phyloP scores from a whole-genome alignment of 2,329 filamentous ascomycete species.

The Fusarium verticillioides region DNA sequence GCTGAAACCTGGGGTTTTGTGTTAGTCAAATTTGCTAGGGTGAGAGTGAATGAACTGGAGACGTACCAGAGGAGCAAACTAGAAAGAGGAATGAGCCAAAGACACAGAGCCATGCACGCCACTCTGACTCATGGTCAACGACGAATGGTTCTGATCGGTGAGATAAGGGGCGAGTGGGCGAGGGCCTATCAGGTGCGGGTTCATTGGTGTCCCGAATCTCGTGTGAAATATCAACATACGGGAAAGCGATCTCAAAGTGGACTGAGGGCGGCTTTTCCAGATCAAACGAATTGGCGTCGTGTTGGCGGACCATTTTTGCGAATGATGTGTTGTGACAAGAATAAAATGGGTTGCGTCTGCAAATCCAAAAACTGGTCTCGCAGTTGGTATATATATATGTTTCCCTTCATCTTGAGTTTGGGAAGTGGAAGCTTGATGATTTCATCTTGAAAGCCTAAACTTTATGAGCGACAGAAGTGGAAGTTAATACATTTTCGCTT shows the following conservation, averaged over 20 bases:
- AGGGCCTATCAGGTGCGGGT: neutral
- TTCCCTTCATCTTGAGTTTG: neutral
- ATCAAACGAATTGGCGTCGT: neutral
- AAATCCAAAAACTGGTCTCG: no score
- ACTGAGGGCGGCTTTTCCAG: neutral
- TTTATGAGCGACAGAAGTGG: accelerated
- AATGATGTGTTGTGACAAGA: neutral
- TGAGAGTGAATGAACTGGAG: neutral
- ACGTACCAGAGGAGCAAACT: neutral
- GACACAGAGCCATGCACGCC: constrained; percentile 25
- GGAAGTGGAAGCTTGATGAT: neutral
- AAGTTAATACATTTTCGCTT: neutral
- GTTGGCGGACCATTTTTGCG: neutral
- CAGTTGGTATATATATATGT: neutral
- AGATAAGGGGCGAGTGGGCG: neutral
- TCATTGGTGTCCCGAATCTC: neutral
- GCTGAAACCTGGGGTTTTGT: constrained; percentile 52
- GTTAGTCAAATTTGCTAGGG: neutral
- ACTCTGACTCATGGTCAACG: constrained; percentile 14
- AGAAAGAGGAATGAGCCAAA: constrained; percentile 30
- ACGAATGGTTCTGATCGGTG: neutral
- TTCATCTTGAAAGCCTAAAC: no score
- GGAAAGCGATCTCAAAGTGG: neutral
- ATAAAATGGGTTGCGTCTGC: neutral
- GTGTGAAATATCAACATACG: constrained; percentile 3